Evolutionary conservation across 257 asterid species (phyloP).

Genomic region (Handroanthus guayacan): DNA sequence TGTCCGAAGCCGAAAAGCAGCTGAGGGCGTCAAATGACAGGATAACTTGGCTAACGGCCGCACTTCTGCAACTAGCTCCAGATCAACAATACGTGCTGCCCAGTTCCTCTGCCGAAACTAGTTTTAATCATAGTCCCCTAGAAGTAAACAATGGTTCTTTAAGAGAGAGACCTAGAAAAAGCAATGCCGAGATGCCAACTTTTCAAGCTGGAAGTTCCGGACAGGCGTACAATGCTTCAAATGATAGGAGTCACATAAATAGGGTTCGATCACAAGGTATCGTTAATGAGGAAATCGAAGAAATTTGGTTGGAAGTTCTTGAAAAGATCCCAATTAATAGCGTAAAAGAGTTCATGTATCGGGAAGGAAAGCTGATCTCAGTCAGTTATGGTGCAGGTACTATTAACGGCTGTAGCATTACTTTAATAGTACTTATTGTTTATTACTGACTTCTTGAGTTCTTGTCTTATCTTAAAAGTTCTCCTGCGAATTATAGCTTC

Average conservation of each 20-base stretch:
- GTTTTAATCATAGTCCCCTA: constrained; percentile 71
- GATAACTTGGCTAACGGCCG: constrained; percentile 97
- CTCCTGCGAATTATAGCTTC: neutral
- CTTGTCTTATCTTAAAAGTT: neutral
- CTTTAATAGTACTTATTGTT: constrained; percentile 2
- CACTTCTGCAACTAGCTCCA: constrained; percentile 92
- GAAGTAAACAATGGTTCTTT: constrained; percentile 45
- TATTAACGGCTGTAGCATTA: neutral
- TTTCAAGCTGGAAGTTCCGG: constrained; percentile 55
- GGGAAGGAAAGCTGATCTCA: constrained; percentile 84
- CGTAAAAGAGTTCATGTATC: constrained; percentile 76
- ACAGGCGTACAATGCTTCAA: constrained; percentile 34
- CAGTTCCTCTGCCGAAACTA: constrained; percentile 72
- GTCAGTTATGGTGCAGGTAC: constrained; percentile 90
- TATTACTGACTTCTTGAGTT: neutral
- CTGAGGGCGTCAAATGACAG: constrained; percentile 85
- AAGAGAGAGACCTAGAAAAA: constrained; percentile 61
- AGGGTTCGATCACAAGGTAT: constrained; percentile 44
- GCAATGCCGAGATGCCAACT: constrained; percentile 55
- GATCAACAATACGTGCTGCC: constrained; percentile 83
- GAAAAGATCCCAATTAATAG: constrained; percentile 62
- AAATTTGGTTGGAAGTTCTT: constrained; percentile 86
- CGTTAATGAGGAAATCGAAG: constrained; percentile 54
- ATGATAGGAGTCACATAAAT: constrained; percentile 43
- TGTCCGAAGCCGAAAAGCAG: constrained; percentile 98